These are phyloP conservation scores for Apophysomyces ossiformis DNA, from an alignment of 371 early-diverging fungal species.

Conservation along the genomic window DNA sequence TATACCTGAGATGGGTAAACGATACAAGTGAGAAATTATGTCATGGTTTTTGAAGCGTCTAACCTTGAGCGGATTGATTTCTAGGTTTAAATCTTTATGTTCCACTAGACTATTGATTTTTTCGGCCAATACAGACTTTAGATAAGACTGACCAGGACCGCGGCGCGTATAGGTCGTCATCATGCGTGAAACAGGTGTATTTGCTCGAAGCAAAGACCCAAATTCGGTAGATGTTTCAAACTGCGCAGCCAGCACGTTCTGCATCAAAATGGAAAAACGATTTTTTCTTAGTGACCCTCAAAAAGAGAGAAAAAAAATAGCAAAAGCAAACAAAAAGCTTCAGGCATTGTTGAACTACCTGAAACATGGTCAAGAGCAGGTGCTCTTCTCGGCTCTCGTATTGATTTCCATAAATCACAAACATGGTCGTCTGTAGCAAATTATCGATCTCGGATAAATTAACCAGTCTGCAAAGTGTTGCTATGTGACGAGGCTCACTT, in stretches of 20 bases:
- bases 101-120: constrained; percentile 82
- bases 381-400: constrained; percentile 96
- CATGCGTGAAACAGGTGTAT: constrained; percentile 96
- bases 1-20: constrained; percentile 57
- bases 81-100: constrained; percentile 78
- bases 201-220: constrained; percentile 87
- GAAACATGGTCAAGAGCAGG: constrained; percentile 94
- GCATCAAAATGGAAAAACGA: background rate
- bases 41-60: constrained; percentile 46
- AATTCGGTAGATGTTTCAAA: constrained; percentile 92
- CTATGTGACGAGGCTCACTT: constrained; percentile 92
- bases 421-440: constrained; percentile 94
- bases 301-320: background rate
- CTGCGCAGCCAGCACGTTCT: constrained; percentile 89
- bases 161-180: constrained; percentile 96
- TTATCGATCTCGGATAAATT: constrained; percentile 91
- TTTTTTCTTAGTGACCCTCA: background rate
- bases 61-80: constrained; percentile 85
- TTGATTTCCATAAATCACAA: constrained; percentile 95
- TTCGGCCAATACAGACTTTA: constrained; percentile 85
- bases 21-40: background rate
- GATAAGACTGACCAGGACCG: constrained; percentile 93
- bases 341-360: constrained; percentile 51
- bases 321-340: background rate
- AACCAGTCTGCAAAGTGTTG: constrained; percentile 81